These are phyloP conservation scores for Salix viminalis DNA, from an alignment of 345 rosid genomes.

Conservation along the genomic window DNA sequence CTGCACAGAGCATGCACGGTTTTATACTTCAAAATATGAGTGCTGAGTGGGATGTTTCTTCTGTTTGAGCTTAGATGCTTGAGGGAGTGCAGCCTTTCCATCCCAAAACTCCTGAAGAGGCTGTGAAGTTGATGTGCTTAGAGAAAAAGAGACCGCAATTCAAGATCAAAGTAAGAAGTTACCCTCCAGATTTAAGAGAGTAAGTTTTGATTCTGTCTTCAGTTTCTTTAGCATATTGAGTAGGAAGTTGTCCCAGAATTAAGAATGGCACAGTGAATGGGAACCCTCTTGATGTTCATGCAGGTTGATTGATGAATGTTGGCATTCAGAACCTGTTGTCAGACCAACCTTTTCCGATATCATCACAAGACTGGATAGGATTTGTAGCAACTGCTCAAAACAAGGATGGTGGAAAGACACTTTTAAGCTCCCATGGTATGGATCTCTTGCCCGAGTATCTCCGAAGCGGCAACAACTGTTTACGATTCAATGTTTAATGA, in stretches of 20 bases:
- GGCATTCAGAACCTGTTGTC: slow-evolving; percentile 54
- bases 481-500: background rate
- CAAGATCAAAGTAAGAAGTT: slow-evolving; percentile 59
- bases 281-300: slow-evolving; percentile 5
- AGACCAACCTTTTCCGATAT: slow-evolving; percentile 83
- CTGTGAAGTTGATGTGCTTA: slow-evolving; percentile 49
- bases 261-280: background rate
- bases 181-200: slow-evolving; percentile 80
- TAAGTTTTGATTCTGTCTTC: slow-evolving; percentile 35
- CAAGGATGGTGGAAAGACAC: slow-evolving; percentile 97
- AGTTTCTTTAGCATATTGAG: background rate
- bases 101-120: slow-evolving; percentile 68
- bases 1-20: too few relatives aligned
- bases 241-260: background rate
- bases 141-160: slow-evolving; percentile 72
- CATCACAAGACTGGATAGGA: slow-evolving; percentile 68
- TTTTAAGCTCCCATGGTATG: slow-evolving; percentile 93
- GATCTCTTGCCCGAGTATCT: slow-evolving; percentile 8
- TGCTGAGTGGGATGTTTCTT: slow-evolving; percentile 5
- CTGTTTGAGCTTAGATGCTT: slow-evolving; percentile 54
- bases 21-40: background rate
- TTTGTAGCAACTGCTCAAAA: slow-evolving; percentile 65
- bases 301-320: slow-evolving; percentile 92
- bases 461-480: background rate
- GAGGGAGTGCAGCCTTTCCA: slow-evolving; percentile 81